Percentiles rank a stretch among this genome's conserved stretches.
Conservation (phyloP, 2,329 filamentous ascomycete species). For the Endoconidiophora polonica region DNA sequence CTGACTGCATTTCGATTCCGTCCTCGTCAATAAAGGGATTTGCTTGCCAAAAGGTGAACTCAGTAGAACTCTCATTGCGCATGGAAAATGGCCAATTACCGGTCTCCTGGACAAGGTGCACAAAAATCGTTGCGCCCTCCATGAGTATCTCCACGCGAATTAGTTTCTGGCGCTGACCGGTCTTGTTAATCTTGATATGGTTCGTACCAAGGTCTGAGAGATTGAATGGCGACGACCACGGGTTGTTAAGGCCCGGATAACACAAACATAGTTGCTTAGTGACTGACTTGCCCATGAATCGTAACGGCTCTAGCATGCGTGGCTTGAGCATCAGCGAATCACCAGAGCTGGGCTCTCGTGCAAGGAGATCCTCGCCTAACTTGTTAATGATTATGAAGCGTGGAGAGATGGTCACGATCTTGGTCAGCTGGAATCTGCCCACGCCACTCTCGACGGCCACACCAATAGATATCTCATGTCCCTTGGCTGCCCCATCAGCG, state of each 20-base stretch:
- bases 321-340: conserved; percentile 62
- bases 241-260: conserved; percentile 86
- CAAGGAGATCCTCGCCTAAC: conserved; percentile 70
- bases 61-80: conserved; percentile 92
- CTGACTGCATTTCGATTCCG: conserved; percentile 63
- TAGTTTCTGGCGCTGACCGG: conserved; percentile 74
- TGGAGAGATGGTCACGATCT: conserved; percentile 83
- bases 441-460: conserved; percentile 79
- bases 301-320: conserved; percentile 68
- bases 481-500: conserved; percentile 19
- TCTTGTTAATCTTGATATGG: conserved; percentile 84
- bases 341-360: conserved; percentile 83
- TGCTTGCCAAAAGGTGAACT: conserved; percentile 92
- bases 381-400: conserved; percentile 91
- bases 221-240: conserved; percentile 96
- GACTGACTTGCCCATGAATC: conserved; percentile 70
- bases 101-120: conserved; percentile 76
- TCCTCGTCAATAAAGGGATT: conserved; percentile 89
- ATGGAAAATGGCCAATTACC: conserved; percentile 98
- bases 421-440: conserved; percentile 95
- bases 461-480: conserved; percentile 76
- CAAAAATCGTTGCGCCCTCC: conserved; percentile 84
- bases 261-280: conserved; percentile 85
- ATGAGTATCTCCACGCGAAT: conserved; percentile 78
- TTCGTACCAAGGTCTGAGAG: conserved; percentile 87